Percentiles rank a stretch among this genome's conserved stretches.
Evolutionary conservation across 495 filamentous ascomycete species (phyloP).

Genomic region (Platismatia glauca): DNA sequence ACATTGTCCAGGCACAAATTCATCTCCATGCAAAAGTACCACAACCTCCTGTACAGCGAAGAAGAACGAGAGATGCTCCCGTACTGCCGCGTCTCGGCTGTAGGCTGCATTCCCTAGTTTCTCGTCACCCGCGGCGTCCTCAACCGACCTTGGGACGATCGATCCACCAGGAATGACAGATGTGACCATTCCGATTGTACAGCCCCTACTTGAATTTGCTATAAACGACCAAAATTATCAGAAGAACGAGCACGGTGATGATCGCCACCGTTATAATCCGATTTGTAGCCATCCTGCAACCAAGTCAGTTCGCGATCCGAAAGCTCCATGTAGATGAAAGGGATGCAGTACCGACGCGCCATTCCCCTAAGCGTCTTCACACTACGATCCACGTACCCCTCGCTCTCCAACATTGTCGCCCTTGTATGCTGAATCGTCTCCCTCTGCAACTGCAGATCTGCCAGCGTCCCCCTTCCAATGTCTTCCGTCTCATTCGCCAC

Average conservation of each 20-base stretch:
- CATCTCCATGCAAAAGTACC: slow-evolving; percentile 54
- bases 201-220: slow-evolving; percentile 63
- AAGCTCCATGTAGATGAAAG: neutral
- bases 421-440: slow-evolving; percentile 78
- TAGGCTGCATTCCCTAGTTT: slow-evolving; percentile 61
- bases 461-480: slow-evolving; percentile 72
- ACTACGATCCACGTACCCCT: slow-evolving; percentile 93
- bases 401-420: slow-evolving; percentile 70
- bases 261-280: slow-evolving; percentile 96
- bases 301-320: slow-evolving; percentile 14
- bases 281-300: slow-evolving; percentile 96
- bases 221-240: slow-evolving; percentile 89
- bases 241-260: slow-evolving; percentile 84
- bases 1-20: slow-evolving; percentile 43
- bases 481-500: slow-evolving; percentile 89
- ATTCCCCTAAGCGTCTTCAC: slow-evolving; percentile 97
- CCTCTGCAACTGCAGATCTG: slow-evolving; percentile 76
- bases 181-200: neutral
- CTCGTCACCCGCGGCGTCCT: slow-evolving; percentile 52
- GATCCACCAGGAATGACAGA: slow-evolving; percentile 37
- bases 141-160: slow-evolving; percentile 39
- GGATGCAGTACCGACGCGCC: slow-evolving; percentile 85
- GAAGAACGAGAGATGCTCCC: slow-evolving; percentile 56
- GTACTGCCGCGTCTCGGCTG: slow-evolving; percentile 64
- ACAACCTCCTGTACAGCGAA: slow-evolving; percentile 50